Percentiles rank a stretch among this genome's conserved stretches.
Conservation (phyloP, 2,329 filamentous ascomycete genomes). For the Venturia asperata region DNA sequence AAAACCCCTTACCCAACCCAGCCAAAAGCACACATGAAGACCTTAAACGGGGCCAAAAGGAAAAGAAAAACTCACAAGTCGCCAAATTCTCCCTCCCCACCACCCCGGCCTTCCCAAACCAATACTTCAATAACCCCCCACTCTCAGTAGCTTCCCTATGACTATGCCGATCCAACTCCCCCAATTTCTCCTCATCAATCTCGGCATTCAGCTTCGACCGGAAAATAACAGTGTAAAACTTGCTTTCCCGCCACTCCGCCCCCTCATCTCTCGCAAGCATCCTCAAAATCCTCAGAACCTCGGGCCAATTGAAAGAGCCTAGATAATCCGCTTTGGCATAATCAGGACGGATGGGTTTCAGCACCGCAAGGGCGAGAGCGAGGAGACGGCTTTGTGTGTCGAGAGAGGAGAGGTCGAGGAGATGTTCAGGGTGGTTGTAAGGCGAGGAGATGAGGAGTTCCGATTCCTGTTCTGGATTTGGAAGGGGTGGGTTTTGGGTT, state of each 20-base stretch:
- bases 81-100: slow-evolving; percentile 67
- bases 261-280: slow-evolving; percentile 43
- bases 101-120: slow-evolving; percentile 70
- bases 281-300: slow-evolving; percentile 54
- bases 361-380: slow-evolving; percentile 59
- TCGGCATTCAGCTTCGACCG: slow-evolving; percentile 62
- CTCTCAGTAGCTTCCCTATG: slow-evolving; percentile 73
- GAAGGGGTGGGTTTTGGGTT: not conserved
- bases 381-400: slow-evolving; percentile 61
- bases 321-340: slow-evolving; percentile 72
- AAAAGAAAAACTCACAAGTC: slow-evolving; percentile 44
- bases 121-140: slow-evolving; percentile 85
- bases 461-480: slow-evolving; percentile 6
- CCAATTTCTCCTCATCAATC: slow-evolving; percentile 61
- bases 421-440: slow-evolving; percentile 63
- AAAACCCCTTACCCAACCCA: not conserved
- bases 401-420: slow-evolving; percentile 63
- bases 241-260: slow-evolving; percentile 52
- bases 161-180: slow-evolving; percentile 66
- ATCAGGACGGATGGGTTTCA: slow-evolving; percentile 57
- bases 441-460: slow-evolving; percentile 61
- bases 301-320: slow-evolving; percentile 69
- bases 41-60: slow-evolving; percentile 35
- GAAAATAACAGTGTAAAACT: slow-evolving; percentile 82
- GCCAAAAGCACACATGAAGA: too few species aligned